phyloP scores from a whole-genome alignment of 2,329 filamentous ascomycete species.

The Lachnellula occidentalis region DNA sequence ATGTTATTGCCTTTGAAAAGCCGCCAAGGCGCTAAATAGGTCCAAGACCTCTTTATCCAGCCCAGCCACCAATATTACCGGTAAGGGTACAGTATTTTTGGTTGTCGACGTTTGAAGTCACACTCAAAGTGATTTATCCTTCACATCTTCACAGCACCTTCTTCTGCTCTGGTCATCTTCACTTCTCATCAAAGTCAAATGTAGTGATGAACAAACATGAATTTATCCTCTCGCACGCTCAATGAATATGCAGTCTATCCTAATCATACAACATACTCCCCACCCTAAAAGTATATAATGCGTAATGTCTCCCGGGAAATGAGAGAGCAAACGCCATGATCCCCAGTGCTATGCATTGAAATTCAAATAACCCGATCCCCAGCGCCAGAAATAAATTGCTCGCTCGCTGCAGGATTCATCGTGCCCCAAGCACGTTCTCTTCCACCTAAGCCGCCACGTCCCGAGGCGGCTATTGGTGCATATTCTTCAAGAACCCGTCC shows the following conservation, averaged over 20 bases:
- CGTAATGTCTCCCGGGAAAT: not conserved
- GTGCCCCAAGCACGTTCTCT: not conserved
- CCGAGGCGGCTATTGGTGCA: conserved; percentile 48
- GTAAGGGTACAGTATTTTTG: too few relatives aligned
- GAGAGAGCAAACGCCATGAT: not conserved
- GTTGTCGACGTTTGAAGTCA: too few relatives aligned
- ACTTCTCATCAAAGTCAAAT: not conserved
- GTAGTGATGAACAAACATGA: not conserved
- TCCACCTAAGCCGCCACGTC: not conserved
- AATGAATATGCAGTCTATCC: not conserved
- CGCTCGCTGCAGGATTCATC: not conserved
- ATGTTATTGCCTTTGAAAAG: too few relatives aligned
- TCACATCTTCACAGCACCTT: too few relatives aligned
- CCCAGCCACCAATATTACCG: too few relatives aligned
- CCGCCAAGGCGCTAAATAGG: too few relatives aligned
- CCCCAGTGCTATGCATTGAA: not conserved
- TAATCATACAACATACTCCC: not conserved
- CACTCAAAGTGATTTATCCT: too few relatives aligned
- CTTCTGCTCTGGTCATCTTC: too few relatives aligned
- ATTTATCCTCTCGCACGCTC: not conserved
- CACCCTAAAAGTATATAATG: not conserved
- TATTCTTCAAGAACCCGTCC: conserved; percentile 89
- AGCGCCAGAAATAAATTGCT: not conserved
- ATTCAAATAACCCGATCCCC: not conserved
- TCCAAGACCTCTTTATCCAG: too few relatives aligned